Conservation (phyloP, 73 alveolate species). For the Paramecium octaurelia region DNA sequence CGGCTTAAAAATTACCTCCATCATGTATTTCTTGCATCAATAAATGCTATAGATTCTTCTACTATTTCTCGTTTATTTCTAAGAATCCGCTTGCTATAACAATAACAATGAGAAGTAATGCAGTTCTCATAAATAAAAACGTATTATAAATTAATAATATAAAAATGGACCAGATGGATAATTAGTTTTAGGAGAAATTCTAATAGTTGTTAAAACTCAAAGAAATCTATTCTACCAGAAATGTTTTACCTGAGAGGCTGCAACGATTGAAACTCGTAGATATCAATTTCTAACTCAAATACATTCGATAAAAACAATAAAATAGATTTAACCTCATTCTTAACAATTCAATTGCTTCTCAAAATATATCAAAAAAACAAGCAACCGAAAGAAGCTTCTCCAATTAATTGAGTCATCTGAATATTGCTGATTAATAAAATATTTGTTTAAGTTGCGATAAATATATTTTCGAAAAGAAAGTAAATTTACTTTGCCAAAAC, state of each 20-base stretch:
- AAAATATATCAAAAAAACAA: not conserved
- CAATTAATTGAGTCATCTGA: not conserved
- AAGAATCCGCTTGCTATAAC: not conserved
- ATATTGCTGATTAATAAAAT: not conserved
- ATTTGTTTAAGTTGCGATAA: not conserved
- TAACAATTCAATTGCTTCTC: not conserved
- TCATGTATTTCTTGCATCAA: not conserved
- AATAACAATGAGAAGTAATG: not conserved
- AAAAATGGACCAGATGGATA: not conserved
- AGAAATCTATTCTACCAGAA: not conserved
- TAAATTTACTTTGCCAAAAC: not conserved
- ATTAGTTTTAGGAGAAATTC: not conserved
- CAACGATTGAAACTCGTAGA: not conserved
- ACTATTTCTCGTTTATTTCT: not conserved
- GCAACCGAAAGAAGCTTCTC: not conserved
- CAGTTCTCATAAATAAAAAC: not conserved
- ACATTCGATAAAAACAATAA: not conserved
- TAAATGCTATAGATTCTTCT: not conserved
- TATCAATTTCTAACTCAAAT: not conserved
- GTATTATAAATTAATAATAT: not conserved
- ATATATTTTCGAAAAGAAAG: not conserved
- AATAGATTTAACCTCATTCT: not conserved
- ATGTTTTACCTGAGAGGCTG: not conserved
- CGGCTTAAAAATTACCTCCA: slow-evolving; percentile 1
- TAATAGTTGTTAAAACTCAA: not conserved